A percentile compares a stretch with the other conserved stretches of the same genome.
These are phyloP conservation scores for Saccharomycopsis fermentans DNA, from an alignment of 805 yeast species.

Conservation along the genomic window DNA sequence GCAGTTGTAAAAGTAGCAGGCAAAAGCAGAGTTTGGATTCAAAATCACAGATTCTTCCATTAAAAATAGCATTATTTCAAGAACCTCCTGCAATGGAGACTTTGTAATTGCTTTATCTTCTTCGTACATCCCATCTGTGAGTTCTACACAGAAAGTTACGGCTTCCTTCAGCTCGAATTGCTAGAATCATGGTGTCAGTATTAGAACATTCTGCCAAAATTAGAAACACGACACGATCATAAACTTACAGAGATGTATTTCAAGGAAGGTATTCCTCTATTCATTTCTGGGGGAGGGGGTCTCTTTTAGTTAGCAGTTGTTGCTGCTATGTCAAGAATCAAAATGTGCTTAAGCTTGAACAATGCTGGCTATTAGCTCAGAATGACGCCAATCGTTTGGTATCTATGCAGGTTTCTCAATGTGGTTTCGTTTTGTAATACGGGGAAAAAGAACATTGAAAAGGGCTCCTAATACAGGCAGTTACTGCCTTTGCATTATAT, in stretches of 20 bases:
- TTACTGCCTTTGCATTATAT: too few relatives aligned
- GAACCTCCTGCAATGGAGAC: conserved; percentile 40
- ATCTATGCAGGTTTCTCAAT: too few relatives aligned
- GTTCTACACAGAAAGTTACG: conserved; percentile 50
- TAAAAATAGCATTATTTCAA: conserved; percentile 49
- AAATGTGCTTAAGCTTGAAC: too few relatives aligned
- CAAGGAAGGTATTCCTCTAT: too few relatives aligned
- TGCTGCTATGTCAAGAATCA: too few relatives aligned
- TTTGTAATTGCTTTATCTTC: conserved; percentile 27
- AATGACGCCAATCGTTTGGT: too few relatives aligned
- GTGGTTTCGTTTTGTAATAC: too few relatives aligned
- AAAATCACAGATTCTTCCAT: conserved; percentile 57
- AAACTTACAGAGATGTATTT: neutral
- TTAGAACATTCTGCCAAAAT: neutral
- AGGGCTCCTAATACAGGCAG: too few relatives aligned
- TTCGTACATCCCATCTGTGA: conserved; percentile 36
- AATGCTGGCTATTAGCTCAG: too few relatives aligned
- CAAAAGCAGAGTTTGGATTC: conserved; percentile 62
- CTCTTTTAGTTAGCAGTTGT: too few relatives aligned
- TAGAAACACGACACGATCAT: neutral
- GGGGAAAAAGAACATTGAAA: too few relatives aligned
- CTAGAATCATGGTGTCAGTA: conserved; percentile 8
- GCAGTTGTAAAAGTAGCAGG: conserved; percentile 55
- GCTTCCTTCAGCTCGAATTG: conserved; percentile 51
- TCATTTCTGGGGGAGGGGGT: too few relatives aligned